Evolutionary conservation across 345 rosid genomes (phyloP).

Genomic region (Bruguiera gymnorhiza): DNA sequence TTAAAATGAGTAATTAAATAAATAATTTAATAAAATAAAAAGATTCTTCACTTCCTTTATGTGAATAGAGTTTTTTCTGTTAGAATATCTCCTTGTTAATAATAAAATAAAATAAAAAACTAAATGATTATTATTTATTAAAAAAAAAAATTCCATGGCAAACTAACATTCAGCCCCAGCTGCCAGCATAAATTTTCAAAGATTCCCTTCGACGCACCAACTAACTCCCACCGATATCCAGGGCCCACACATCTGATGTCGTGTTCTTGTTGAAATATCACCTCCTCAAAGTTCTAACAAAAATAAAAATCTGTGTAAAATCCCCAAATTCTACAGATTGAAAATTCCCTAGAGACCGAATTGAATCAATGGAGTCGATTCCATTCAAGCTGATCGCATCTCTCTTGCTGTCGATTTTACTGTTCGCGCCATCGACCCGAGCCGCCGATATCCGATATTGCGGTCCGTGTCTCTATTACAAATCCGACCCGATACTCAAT

Average conservation of each 20-base stretch:
- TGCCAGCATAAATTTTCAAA: too few species aligned
- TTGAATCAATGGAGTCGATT: constrained; percentile 1
- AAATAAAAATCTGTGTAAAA: not conserved
- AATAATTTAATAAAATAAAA: too few species aligned
- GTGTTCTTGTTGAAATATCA: not conserved
- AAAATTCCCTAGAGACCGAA: not conserved
- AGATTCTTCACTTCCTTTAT: too few species aligned
- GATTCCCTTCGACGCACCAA: not conserved
- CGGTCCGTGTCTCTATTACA: constrained; percentile 19
- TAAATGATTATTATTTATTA: too few species aligned
- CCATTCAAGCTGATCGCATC: constrained; percentile 2
- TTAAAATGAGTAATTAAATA: too few species aligned
- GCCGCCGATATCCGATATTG: constrained; percentile 43
- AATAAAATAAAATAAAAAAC: too few species aligned
- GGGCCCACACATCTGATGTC: not conserved
- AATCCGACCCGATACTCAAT: not conserved
- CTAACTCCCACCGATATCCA: not conserved
- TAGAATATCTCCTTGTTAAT: too few species aligned
- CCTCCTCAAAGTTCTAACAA: not conserved
- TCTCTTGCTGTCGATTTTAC: constrained; percentile 18
- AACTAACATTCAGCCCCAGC: too few species aligned
- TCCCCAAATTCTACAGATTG: not conserved
- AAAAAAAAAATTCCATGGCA: too few species aligned
- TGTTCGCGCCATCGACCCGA: constrained; percentile 20
- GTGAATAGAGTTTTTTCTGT: too few species aligned